Evolutionary conservation across 257 asterid genomes (phyloP), one percentile per base, ranked within the genome.

Genomic region (Gentiana dahurica): DNA sequence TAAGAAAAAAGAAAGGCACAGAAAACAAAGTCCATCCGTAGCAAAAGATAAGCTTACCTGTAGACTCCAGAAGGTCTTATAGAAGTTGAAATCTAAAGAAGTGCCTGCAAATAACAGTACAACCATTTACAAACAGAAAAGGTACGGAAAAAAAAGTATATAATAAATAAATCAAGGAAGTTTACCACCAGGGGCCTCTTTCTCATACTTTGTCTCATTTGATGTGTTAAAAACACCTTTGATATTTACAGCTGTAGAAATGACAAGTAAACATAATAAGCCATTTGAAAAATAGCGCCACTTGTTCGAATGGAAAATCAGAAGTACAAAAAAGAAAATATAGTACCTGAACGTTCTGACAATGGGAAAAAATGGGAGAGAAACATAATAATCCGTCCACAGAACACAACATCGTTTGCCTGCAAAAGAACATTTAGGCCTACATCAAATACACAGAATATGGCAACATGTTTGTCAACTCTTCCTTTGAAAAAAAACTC

Each of bases 401-500:
- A 87, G 71, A 91, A 91, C 65, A 91, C 98, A 10, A 91, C 98
- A 75, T 91, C 97, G 80, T 91, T 91, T 59, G 97, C 98, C 98
- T 85, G 83, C 69, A 83, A 72, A 12, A 58, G 52, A 54, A 73
- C 49, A 54, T 35, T 32, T 15, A 45, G 36, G 46, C 34, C 12
- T 44, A 43, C 47, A 44, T 53, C 13, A 2, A 49, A 54, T 10
- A 50, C 60, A 49, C 36, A 15, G 24, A 53, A 41, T 5, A 41
- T 7, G 46, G 8, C 46, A 1, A 3, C 6, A 7, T 2, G 46
- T 3, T 41, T 41, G 46, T 41, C 46, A 41, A 41, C 46, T 5
- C 46, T 41, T 41, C 6, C 46, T 41, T 7, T 7, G 6, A 5
- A 41, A 10, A 41, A 15, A 15, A 15, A 15, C 24, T 15, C 24